Evolutionary conservation across 352 stramenopile species (phyloP), one percentile per base, ranked within the genome.

Genomic region (Nothophytophthora sp.): DNA sequence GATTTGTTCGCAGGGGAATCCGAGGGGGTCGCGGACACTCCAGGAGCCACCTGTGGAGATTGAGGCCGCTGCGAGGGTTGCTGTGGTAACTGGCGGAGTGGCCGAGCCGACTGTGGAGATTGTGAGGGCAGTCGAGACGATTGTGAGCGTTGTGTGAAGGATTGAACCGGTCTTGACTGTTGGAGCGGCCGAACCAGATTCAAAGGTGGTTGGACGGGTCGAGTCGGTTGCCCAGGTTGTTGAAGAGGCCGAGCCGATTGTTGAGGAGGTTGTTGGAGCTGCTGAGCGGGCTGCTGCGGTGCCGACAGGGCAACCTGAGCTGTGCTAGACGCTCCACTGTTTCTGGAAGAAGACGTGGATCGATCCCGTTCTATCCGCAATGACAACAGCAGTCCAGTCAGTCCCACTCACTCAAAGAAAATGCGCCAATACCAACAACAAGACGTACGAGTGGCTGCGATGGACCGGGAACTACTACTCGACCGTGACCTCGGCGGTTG

Each of bases 251-350:
- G n/a, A n/a, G n/a, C n/a, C n/a, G n/a, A n/a, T n/a, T n/a, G n/a
- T n/a, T n/a, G n/a, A n/a, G n/a, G n/a, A n/a, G n/a, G n/a, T n/a
- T n/a, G n/a, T n/a, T n/a, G n/a, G n/a, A n/a, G n/a, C n/a, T n/a
- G n/a, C n/a, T n/a, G n/a, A n/a, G n/a, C n/a, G n/a, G n/a, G n/a
- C n/a, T n/a, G 51, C 20, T 64, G 62, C 4, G 57, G 57, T 27
- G 62, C 62, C 44, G 62, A 67, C n/a, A 72, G 43, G 18, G 62
- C 46, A 7, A 72, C 38, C 23, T 39, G 50, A 44, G 62, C 47
- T 25, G 44, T 15, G 32, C 29, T 1, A 23, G 24, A 34, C 10
- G 13, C 13, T 42, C 25, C 27, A 35, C 39, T 4, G 16, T 28
- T 60, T 16, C 24, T 71, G 2, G 39, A 40, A 7, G 51, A 37